Evolutionary conservation across 164 flowering plant species (phyloP).

Genomic region (Dillenia turbinata): DNA sequence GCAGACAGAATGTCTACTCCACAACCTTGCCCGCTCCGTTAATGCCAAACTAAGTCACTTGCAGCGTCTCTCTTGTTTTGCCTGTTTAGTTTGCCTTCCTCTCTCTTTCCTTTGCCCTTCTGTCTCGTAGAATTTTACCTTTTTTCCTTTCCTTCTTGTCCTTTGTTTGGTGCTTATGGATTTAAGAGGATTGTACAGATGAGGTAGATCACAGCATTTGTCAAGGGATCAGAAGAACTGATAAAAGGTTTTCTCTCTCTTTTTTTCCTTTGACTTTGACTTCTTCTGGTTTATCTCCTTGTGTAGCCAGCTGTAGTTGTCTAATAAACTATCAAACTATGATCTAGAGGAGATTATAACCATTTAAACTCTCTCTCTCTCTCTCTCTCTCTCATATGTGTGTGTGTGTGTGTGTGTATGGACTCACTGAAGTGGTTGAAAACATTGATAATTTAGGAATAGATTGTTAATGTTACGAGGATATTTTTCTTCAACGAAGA

Average conservation of each 20-base stretch:
- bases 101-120: constrained; percentile 2
- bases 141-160: constrained; percentile 2
- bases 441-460: too few species aligned
- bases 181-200: constrained; percentile 52
- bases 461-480: too few species aligned
- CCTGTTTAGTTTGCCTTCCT: constrained; percentile 2
- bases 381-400: too few species aligned
- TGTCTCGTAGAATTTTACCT: neutral
- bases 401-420: too few species aligned
- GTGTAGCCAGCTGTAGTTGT: neutral
- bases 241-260: constrained; percentile 8
- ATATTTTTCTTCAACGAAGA: too few species aligned
- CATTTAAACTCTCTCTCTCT: too few species aligned
- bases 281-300: neutral
- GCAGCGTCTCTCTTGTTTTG: neutral
- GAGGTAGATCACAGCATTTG: constrained; percentile 21
- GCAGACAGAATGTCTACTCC: constrained; percentile 1
- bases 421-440: too few species aligned
- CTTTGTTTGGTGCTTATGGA: constrained; percentile 21
- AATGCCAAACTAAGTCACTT: constrained; percentile 5
- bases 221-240: constrained; percentile 11
- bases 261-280: neutral
- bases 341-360: too few species aligned
- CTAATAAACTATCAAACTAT: neutral
- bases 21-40: too few species aligned